A percentile compares a stretch with the other conserved stretches of the same genome.
phyloP scores from a whole-genome alignment of 305 asterid genomes.

The Galium porrigens region DNA sequence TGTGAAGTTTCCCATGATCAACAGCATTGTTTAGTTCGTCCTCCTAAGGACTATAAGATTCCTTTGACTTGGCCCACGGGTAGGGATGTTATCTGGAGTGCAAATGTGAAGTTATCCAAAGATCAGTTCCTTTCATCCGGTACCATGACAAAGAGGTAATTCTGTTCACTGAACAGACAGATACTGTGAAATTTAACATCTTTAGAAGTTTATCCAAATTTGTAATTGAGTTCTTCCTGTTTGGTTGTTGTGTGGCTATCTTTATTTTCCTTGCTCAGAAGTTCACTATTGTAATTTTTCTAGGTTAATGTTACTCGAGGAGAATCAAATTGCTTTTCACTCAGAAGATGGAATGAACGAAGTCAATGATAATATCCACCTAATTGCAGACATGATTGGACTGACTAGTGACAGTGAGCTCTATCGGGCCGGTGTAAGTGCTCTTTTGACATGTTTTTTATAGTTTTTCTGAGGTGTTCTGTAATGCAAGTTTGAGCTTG shows the following conservation, averaged over 20 bases:
- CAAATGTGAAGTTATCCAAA: conserved; percentile 82
- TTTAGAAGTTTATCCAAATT: neutral
- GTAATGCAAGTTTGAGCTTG: neutral
- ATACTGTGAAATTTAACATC: neutral
- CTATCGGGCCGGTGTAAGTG: conserved; percentile 71
- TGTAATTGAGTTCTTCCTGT: neutral
- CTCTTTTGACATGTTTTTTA: conserved; percentile 12
- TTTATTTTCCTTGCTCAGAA: conserved; percentile 12
- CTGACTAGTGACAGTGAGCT: conserved; percentile 68
- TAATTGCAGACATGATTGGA: conserved; percentile 85
- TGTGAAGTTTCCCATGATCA: conserved; percentile 53
- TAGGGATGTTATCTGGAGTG: conserved; percentile 87
- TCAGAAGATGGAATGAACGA: conserved; percentile 80
- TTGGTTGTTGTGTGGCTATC: neutral
- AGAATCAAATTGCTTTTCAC: conserved; percentile 85
- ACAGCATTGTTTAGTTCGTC: conserved; percentile 71
- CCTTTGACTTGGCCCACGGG: conserved; percentile 94
- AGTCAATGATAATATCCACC: conserved; percentile 77
- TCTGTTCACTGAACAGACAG: conserved; percentile 12
- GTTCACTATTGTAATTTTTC: conserved; percentile 14
- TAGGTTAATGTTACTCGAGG: conserved; percentile 92
- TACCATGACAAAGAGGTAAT: conserved; percentile 87
- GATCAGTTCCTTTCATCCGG: conserved; percentile 98
- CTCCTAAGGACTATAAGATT: conserved; percentile 82
- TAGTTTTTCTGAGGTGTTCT: neutral